Evolutionary conservation across 2,329 filamentous ascomycete species (phyloP).

Genomic region (Xylariales sp.): DNA sequence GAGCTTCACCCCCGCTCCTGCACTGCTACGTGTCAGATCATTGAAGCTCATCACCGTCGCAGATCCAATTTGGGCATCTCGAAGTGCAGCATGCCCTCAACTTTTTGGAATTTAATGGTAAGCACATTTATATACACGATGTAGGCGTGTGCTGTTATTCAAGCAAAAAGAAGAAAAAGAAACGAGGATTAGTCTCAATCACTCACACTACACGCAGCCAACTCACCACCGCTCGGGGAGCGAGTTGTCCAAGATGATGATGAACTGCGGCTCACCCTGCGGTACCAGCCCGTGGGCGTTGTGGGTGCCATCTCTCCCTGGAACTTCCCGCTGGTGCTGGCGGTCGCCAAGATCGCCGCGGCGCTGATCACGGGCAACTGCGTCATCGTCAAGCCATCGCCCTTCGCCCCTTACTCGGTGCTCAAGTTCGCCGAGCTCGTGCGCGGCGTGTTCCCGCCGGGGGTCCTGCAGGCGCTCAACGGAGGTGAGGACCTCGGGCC

Average conservation of each 20-base stretch:
- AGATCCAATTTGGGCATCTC: slow-evolving; percentile 2
- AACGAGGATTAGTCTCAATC: too few relatives aligned
- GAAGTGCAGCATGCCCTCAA: slow-evolving; percentile 1
- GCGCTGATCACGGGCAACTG: slow-evolving; percentile 41
- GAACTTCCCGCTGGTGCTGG: slow-evolving; percentile 37
- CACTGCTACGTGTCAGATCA: neutral
- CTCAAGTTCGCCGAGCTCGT: slow-evolving; percentile 38
- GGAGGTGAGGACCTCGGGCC: slow-evolving; percentile 39
- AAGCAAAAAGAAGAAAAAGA: too few relatives aligned
- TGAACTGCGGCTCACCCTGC: slow-evolving; percentile 1
- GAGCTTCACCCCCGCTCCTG: too few relatives aligned
- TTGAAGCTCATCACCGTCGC: neutral
- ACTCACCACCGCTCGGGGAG: neutral
- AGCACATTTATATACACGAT: too few relatives aligned
- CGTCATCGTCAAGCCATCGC: slow-evolving; percentile 44
- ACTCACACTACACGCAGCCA: too few relatives aligned
- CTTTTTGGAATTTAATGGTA: slow-evolving; percentile 3
- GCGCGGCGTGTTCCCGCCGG: slow-evolving; percentile 34
- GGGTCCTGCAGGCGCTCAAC: slow-evolving; percentile 37
- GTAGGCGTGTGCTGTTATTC: too few relatives aligned
- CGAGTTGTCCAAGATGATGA: neutral
- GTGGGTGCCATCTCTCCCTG: slow-evolving; percentile 39
- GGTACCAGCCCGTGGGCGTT: neutral
- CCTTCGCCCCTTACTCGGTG: slow-evolving; percentile 32
- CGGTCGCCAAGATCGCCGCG: slow-evolving; percentile 36